Conservation (phyloP, 257 asterid species). For the Leonotis leonurus region DNA sequence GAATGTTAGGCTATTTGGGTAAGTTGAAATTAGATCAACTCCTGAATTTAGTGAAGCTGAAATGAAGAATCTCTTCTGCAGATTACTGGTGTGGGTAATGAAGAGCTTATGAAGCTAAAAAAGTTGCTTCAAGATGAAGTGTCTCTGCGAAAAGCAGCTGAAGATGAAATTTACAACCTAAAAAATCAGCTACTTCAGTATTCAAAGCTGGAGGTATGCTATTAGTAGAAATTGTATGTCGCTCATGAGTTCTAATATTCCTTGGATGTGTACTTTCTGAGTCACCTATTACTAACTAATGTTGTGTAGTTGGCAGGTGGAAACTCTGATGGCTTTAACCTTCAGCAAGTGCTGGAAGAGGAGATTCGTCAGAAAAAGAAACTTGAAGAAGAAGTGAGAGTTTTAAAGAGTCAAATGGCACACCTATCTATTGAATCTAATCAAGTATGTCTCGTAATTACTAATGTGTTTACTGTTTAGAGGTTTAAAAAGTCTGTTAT, state of each 20-base stretch:
- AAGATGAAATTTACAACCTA: conserved; percentile 62
- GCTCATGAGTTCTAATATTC: conserved; percentile 3
- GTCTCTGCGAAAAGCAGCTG: conserved; percentile 68
- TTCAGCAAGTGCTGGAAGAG: conserved; percentile 71
- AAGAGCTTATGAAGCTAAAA: conserved; percentile 63
- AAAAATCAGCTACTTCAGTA: conserved; percentile 45
- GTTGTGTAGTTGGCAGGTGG: conserved; percentile 64
- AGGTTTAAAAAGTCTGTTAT: conserved; percentile 4
- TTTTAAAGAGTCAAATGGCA: conserved; percentile 65
- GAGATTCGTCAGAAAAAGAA: conserved; percentile 73
- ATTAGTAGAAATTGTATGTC: conserved; percentile 10
- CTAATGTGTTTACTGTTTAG: background rate
- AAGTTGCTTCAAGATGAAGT: conserved; percentile 68
- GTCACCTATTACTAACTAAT: conserved; percentile 27
- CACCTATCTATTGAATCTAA: conserved; percentile 62
- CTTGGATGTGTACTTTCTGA: conserved; percentile 18
- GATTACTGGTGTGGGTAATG: conserved; percentile 36
- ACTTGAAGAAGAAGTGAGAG: conserved; percentile 87
- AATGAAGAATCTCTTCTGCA: conserved; percentile 28
- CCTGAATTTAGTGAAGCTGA: background rate
- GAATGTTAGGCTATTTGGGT: background rate
- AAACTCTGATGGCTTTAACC: conserved; percentile 40
- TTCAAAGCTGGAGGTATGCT: conserved; percentile 51
- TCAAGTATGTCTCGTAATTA: conserved; percentile 41
- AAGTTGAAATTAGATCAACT: background rate